phyloP scores from a whole-genome alignment of 208 protist species.

The Trypanosoma conorhini region DNA sequence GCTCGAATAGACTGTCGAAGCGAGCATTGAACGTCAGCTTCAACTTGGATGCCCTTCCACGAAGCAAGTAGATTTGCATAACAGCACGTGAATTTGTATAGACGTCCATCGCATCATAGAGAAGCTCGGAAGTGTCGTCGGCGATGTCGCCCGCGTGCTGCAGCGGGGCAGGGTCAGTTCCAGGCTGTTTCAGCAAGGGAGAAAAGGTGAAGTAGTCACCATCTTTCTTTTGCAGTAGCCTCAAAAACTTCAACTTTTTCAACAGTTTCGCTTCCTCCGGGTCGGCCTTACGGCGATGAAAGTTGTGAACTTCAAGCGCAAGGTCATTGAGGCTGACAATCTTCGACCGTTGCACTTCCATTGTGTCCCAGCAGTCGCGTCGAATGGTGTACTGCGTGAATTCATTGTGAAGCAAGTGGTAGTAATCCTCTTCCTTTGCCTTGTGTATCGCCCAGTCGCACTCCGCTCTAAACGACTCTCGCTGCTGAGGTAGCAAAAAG shows the following conservation, averaged over 20 bases:
- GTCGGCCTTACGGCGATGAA: constrained; percentile 56
- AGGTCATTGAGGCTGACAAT: constrained; percentile 50
- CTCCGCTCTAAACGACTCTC: constrained; percentile 57
- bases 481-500: constrained; percentile 60
- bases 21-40: constrained; percentile 69
- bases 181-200: constrained; percentile 8
- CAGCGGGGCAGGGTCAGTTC: neutral
- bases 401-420: constrained; percentile 67
- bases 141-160: neutral
- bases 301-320: constrained; percentile 77
- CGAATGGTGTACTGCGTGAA: constrained; percentile 71
- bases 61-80: constrained; percentile 72
- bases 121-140: constrained; percentile 18
- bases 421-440: constrained; percentile 73
- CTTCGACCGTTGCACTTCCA: constrained; percentile 72
- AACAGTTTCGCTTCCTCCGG: constrained; percentile 38
- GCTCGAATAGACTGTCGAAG: constrained; percentile 54
- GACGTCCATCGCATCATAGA: constrained; percentile 58
- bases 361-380: constrained; percentile 78
- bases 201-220: constrained; percentile 26
- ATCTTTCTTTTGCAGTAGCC: constrained; percentile 50
- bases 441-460: constrained; percentile 58
- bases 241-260: constrained; percentile 79
- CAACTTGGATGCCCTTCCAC: constrained; percentile 41
- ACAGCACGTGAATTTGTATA: constrained; percentile 64